Evolutionary conservation across 495 filamentous ascomycete genomes (phyloP), one percentile per base, ranked within the genome.

Genomic region (Schizothecium vesticola): DNA sequence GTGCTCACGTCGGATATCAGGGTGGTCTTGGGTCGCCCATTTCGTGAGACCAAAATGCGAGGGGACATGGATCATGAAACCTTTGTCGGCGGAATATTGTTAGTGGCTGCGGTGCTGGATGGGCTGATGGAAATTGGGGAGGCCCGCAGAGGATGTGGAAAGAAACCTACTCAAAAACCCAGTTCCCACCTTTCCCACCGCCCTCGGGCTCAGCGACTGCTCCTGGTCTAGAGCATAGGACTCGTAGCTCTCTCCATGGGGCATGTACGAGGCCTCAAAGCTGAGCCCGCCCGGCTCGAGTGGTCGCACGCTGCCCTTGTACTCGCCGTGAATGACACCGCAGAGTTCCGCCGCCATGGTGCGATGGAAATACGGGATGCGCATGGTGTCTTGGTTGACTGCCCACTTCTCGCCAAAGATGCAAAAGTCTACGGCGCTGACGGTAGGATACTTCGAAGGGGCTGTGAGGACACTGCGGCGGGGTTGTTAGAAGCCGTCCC

Each of bases 391-490:
- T 71, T 88, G 85, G 0, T 79, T 80, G 12, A 90, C 89, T 0
- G 88, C 78, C 90, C 90, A 92, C 68, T 90, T 87, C 4, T 89
- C 88, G 24, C 89, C 88, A 77, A 92, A 92, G 59, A 91, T 86
- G 65, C 90, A 89, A 71, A 92, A 90, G 76, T 92, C 90, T 0
- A 88, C 88, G 56, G 91, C 80, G 19, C 89, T 87, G 4, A 88
- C 91, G 16, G 88, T 89, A 1, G 84, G 77, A 22, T 70, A 69
- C 36, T 75, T 72, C 0, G 88, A 89, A 3, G 85, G 88, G 2
- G 87, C 88, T 0, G 87, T 91, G 23, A 92, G 81, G 9, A 92
- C 90, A 3, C 43, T 51, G 36, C 16, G 43, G 1, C 0, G 43
- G 11, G 43, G 16, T 16, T 19, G 16, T 51, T n/a, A 51, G 43